A percentile compares a stretch with the other conserved stretches of the same genome.
These are phyloP conservation scores for Trichoderma citrinoviride DNA, from an alignment of 2,329 filamentous ascomycete genomes.

Conservation along the genomic window DNA sequence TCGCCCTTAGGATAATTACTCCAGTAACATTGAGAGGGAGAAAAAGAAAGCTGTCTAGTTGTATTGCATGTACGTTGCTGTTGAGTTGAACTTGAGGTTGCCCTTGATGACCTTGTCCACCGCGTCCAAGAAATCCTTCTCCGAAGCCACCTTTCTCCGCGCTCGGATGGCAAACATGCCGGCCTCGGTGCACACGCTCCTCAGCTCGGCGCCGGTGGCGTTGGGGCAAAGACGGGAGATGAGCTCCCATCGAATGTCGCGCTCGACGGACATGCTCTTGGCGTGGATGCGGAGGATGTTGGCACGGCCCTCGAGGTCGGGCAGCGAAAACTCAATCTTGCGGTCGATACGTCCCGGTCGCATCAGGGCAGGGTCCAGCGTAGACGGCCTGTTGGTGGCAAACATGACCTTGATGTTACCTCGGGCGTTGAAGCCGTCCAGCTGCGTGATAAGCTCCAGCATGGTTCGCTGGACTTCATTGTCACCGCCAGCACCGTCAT, in stretches of 20 bases:
- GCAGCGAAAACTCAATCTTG: conserved; percentile 98
- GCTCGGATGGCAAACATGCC: conserved; percentile 98
- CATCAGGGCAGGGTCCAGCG: conserved; percentile 95
- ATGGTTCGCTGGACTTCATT: conserved; percentile 98
- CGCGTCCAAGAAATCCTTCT: conserved; percentile 97
- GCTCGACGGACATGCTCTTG: conserved; percentile 99
- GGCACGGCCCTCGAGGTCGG: conserved; percentile 93
- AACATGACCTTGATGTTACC: conserved; percentile 99
- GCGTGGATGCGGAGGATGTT: conserved; percentile 98
- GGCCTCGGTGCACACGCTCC: conserved; percentile 95
- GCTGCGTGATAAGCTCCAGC: conserved; percentile 94
- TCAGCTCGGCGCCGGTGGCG: conserved; percentile 90
- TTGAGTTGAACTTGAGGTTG: conserved; percentile 99
- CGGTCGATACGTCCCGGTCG: conserved; percentile 94
- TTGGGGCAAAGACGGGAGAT: conserved; percentile 97
- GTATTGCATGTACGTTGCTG: conserved; percentile 97
- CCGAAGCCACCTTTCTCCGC: conserved; percentile 92
- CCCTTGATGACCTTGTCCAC: conserved; percentile 99
- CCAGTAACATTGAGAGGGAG: conserved; percentile 30
- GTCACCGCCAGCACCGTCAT: conserved; percentile 93
- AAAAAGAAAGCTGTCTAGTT: conserved; percentile 61
- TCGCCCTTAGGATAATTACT: conserved; percentile 33
- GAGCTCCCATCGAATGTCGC: conserved; percentile 97
- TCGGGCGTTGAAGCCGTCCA: conserved; percentile 93
- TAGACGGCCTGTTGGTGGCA: conserved; percentile 93